These are phyloP conservation scores for Lasiosphaeris hirsuta DNA, from an alignment of 495 filamentous ascomycete species.

Conservation along the genomic window DNA sequence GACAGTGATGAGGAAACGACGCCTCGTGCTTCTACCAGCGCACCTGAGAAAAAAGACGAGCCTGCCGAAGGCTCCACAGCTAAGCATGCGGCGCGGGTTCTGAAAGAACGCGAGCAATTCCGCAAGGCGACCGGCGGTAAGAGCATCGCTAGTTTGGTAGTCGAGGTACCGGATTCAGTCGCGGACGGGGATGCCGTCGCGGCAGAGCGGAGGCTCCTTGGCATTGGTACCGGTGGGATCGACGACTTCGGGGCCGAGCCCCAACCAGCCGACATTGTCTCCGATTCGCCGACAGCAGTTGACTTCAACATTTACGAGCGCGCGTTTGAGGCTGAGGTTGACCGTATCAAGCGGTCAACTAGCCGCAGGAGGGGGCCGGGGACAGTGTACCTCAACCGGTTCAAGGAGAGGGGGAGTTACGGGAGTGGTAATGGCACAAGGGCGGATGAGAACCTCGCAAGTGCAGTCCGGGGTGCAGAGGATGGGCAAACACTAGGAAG, in stretches of 20 bases:
- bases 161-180: too few species aligned
- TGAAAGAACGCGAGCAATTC: constrained; percentile 37
- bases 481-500: neutral
- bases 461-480: neutral
- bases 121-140: constrained; percentile 25
- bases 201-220: constrained; percentile 65
- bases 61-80: constrained; percentile 31
- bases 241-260: constrained; percentile 29
- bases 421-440: constrained; percentile 5
- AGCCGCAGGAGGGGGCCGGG: constrained; percentile 14
- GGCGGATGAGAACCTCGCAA: neutral
- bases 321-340: constrained; percentile 78
- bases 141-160: neutral
- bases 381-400: constrained; percentile 10
- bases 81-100: constrained; percentile 38
- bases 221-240: constrained; percentile 62
- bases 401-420: constrained; percentile 6
- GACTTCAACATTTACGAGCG: constrained; percentile 85
- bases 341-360: constrained; percentile 54
- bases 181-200: constrained; percentile 54
- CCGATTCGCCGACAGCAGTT: constrained; percentile 75
- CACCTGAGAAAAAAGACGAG: neutral
- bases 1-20: neutral
- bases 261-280: constrained; percentile 52
- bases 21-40: neutral